These are phyloP conservation scores for Pichia norvegensis DNA, from an alignment of 1,139 yeast species.

Conservation along the genomic window DNA sequence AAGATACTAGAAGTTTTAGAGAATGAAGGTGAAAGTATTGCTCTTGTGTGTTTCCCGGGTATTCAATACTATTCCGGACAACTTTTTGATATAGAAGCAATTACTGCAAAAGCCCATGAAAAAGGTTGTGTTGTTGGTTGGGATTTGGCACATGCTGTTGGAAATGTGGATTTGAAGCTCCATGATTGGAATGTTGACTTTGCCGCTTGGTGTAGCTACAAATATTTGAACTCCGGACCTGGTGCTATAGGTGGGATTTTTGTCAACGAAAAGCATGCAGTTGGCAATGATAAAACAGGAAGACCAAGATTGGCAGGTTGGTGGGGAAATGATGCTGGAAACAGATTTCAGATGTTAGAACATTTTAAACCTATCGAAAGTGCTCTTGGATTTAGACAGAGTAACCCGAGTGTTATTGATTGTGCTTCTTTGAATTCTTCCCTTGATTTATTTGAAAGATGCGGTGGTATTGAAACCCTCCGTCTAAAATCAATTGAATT, in stretches of 20 bases:
- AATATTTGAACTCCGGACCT: conserved; percentile 86
- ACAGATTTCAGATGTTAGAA: conserved; percentile 75
- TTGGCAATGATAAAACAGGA: conserved; percentile 31
- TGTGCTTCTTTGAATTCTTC: conserved; percentile 66
- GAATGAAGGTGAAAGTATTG: conserved; percentile 53
- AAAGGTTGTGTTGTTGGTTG: conserved; percentile 69
- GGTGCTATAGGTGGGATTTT: conserved; percentile 85
- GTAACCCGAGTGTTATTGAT: conserved; percentile 87
- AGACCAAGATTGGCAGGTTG: conserved; percentile 81
- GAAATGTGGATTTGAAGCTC: conserved; percentile 66
- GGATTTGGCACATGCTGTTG: conserved; percentile 95
- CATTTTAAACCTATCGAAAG: conserved; percentile 70
- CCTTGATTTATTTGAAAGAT: conserved; percentile 48
- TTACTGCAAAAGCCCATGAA: conserved; percentile 53
- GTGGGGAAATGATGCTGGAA: conserved; percentile 83
- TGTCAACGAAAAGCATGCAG: conserved; percentile 47
- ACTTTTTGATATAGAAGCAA: conserved; percentile 58
- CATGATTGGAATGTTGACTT: conserved; percentile 91
- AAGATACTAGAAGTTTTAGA: conserved; percentile 54
- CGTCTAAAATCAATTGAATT: conserved; percentile 50
- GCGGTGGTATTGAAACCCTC: conserved; percentile 57
- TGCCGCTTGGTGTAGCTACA: conserved; percentile 92
- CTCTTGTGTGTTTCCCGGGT: conserved; percentile 76
- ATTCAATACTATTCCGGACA: conserved; percentile 93
- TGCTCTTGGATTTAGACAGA: conserved; percentile 82